Percentiles rank a stretch among this genome's conserved stretches.
phyloP scores from a whole-genome alignment of 352 stramenopile species.

The Globisporangium heterothallicum region DNA sequence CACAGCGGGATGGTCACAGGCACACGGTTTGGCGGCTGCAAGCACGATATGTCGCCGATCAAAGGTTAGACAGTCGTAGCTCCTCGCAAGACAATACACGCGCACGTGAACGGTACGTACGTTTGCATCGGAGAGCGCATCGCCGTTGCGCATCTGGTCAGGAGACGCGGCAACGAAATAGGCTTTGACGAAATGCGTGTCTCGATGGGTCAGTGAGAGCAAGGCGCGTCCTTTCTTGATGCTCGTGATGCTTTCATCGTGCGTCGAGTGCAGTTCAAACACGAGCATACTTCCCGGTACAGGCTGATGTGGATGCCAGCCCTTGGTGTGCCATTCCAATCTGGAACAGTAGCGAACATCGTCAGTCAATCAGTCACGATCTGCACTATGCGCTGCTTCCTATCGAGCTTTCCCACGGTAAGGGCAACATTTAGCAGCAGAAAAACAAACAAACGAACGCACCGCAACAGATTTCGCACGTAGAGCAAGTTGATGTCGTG shows the following conservation, averaged over 20 bases:
- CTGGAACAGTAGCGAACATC: slow-evolving; percentile 20
- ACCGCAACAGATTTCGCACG: slow-evolving; percentile 68
- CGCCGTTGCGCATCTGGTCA: slow-evolving; percentile 60
- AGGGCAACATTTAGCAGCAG: neutral
- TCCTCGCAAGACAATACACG: too few species aligned
- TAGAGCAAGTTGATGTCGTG: slow-evolving; percentile 83
- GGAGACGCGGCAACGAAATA: slow-evolving; percentile 70
- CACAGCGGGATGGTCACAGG: slow-evolving; percentile 65
- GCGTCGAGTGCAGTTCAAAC: slow-evolving; percentile 61
- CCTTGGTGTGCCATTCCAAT: slow-evolving; percentile 58
- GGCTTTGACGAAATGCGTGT: slow-evolving; percentile 56
- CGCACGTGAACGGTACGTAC: too few species aligned
- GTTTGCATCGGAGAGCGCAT: slow-evolving; percentile 47
- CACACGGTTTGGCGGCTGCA: slow-evolving; percentile 53
- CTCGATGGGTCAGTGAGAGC: slow-evolving; percentile 7
- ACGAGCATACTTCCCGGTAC: slow-evolving; percentile 71
- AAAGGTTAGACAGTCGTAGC: too few species aligned
- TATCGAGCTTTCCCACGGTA: too few species aligned
- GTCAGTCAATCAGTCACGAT: too few species aligned
- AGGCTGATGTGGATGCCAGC: slow-evolving; percentile 71
- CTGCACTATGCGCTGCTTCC: too few species aligned
- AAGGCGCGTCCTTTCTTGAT: slow-evolving; percentile 11
- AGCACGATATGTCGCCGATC: slow-evolving; percentile 5
- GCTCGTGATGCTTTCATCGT: slow-evolving; percentile 17
- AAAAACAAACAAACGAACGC: neutral